Evolutionary conservation across 345 rosid species (phyloP).

Genomic region (Punica granatum): DNA sequence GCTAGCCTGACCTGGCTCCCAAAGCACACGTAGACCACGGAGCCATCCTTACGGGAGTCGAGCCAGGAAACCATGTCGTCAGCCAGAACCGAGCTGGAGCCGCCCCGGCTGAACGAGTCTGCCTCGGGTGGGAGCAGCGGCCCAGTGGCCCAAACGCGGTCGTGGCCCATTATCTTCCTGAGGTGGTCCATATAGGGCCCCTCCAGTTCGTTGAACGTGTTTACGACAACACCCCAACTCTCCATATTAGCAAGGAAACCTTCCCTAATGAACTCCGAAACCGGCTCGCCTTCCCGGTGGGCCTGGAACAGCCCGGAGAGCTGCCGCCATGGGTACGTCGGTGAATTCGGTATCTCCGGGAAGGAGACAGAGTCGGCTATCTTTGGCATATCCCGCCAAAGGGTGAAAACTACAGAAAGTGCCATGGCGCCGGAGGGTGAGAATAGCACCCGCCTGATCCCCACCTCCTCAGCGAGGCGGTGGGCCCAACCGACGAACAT

Average conservation of each 20-base stretch:
- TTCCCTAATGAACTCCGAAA: slow-evolving; percentile 24
- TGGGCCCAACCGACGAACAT: slow-evolving; percentile 65
- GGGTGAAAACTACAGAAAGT: slow-evolving; percentile 14
- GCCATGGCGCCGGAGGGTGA: slow-evolving; percentile 44
- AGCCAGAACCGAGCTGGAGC: slow-evolving; percentile 25
- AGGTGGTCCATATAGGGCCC: slow-evolving; percentile 31
- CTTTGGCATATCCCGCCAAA: slow-evolving; percentile 24
- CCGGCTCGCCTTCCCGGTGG: slow-evolving; percentile 27
- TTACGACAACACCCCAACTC: slow-evolving; percentile 52
- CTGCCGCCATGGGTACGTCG: slow-evolving; percentile 31
- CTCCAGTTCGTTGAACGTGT: slow-evolving; percentile 44
- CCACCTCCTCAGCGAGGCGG: slow-evolving; percentile 32
- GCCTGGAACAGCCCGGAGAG: slow-evolving; percentile 17
- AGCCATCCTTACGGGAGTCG: slow-evolving; percentile 26
- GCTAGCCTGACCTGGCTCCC: slow-evolving; percentile 54
- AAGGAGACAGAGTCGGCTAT: slow-evolving; percentile 6
- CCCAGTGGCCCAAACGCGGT: slow-evolving; percentile 22
- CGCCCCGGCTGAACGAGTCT: slow-evolving; percentile 26
- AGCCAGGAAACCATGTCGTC: slow-evolving; percentile 42
- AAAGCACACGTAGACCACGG: slow-evolving; percentile 63
- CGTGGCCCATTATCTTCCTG: slow-evolving; percentile 25
- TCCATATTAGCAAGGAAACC: slow-evolving; percentile 18
- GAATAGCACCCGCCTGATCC: slow-evolving; percentile 37
- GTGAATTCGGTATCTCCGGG: slow-evolving; percentile 32
- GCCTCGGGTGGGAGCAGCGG: slow-evolving; percentile 5